Evolutionary conservation across 176 grass and related monocot genomes (phyloP).

Genomic region (Zea luxurians): DNA sequence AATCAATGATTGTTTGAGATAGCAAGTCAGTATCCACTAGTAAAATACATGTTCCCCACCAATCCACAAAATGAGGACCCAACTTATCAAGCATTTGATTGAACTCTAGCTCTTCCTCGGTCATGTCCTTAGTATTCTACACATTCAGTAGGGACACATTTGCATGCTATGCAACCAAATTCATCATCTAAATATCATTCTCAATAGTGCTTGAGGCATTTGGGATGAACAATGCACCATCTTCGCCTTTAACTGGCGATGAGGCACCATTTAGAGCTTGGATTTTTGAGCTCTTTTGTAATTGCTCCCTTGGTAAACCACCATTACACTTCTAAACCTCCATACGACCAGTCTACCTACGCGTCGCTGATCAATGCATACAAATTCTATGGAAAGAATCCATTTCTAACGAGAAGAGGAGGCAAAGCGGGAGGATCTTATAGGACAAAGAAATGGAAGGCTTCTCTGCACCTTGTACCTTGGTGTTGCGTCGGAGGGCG

Average conservation of each 20-base stretch:
- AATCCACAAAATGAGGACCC: slow-evolving; percentile 81
- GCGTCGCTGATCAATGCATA: slow-evolving; percentile 57
- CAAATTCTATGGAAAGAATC: background rate
- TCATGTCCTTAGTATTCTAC: slow-evolving; percentile 55
- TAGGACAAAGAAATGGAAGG: no score
- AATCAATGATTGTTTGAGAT: slow-evolving; percentile 68
- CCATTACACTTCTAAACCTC: slow-evolving; percentile 95
- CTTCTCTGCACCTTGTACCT: no score
- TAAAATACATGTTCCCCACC: slow-evolving; percentile 78
- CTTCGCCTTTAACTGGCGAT: slow-evolving; percentile 33
- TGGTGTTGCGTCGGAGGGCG: no score
- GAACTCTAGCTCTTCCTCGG: slow-evolving; percentile 76
- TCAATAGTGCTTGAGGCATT: slow-evolving; percentile 41
- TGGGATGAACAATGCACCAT: slow-evolving; percentile 64
- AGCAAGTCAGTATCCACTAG: slow-evolving; percentile 89
- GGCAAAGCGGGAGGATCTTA: no score
- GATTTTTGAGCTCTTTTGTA: slow-evolving; percentile 66
- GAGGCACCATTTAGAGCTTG: slow-evolving; percentile 40
- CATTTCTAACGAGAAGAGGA: background rate
- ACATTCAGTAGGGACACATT: slow-evolving; percentile 35
- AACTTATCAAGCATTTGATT: slow-evolving; percentile 80
- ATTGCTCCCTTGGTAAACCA: slow-evolving; percentile 75
- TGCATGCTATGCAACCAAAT: slow-evolving; percentile 20
- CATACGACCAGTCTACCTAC: slow-evolving; percentile 87
- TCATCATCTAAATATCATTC: slow-evolving; percentile 21